Evolutionary conservation across 2,329 filamentous ascomycete species (phyloP).

Genomic region (Lachnellula hyalina): DNA sequence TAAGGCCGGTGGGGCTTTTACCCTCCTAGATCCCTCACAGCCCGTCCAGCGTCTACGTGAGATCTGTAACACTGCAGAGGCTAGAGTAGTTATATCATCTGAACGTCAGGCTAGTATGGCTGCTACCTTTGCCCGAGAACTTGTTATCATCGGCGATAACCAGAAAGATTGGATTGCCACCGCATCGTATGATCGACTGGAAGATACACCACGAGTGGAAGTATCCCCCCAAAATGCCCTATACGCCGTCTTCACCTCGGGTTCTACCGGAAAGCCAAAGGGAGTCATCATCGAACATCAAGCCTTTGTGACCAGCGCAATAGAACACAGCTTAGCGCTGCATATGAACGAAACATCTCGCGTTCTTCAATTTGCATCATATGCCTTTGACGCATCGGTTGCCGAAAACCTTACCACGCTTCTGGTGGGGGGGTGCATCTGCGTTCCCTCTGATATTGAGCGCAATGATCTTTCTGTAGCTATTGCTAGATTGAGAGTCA

Average conservation of each 20-base stretch:
- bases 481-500: not conserved
- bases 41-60: not conserved
- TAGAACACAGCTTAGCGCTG: not conserved
- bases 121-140: not conserved
- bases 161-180: too few species aligned
- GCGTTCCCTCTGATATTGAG: conserved; percentile 12
- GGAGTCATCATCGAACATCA: conserved; percentile 14
- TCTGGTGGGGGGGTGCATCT: conserved; percentile 18
- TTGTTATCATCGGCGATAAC: not conserved
- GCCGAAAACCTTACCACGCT: conserved; percentile 18
- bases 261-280: conserved; percentile 26
- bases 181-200: not conserved
- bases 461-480: conserved; percentile 62
- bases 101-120: not conserved
- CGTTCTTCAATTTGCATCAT: conserved; percentile 19
- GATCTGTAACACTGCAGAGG: not conserved
- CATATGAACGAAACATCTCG: conserved; percentile 3
- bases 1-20: conserved; percentile 25
- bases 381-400: conserved; percentile 19
- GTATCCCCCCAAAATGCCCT: not conserved
- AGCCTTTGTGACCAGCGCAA: conserved; percentile 7
- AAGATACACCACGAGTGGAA: not conserved
- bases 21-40: conserved; percentile 7
- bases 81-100: not conserved
- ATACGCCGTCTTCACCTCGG: conserved; percentile 20